Conservation (phyloP, 176 grass and related monocot species). For the Pontederia crassipes region DNA sequence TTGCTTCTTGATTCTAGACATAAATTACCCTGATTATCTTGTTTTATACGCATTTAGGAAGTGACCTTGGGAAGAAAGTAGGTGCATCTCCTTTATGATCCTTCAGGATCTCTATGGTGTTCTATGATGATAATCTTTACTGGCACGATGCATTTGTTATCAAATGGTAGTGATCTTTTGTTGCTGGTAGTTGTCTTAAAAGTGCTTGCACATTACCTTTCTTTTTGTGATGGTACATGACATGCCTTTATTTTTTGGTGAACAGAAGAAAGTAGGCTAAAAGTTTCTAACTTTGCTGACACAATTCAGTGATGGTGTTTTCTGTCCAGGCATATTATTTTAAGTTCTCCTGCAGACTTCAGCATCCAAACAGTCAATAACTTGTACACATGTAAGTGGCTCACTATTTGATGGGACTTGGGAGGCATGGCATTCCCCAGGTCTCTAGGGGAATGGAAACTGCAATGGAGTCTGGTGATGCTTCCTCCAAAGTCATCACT, state of each 20-base stretch:
- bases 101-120: slow-evolving; percentile 8
- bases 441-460: too few species aligned
- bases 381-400: too few species aligned
- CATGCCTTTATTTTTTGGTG: neutral
- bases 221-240: neutral
- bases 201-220: neutral
- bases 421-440: too few species aligned
- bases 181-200: neutral
- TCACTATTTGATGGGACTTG: too few species aligned
- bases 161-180: slow-evolving; percentile 6
- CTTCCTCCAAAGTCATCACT: neutral
- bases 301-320: too few species aligned
- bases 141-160: slow-evolving; percentile 10
- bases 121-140: slow-evolving; percentile 4
- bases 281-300: too few species aligned
- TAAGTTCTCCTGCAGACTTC: neutral
- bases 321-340: neutral
- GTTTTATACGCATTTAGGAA: neutral
- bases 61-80: neutral
- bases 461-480: too few species aligned
- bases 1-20: neutral
- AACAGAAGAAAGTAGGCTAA: neutral
- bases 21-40: neutral
- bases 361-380: too few species aligned
- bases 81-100: slow-evolving; percentile 13